Evolutionary conservation across 2,329 filamentous ascomycete species (phyloP).

Genomic region (Fusarium sp.): DNA sequence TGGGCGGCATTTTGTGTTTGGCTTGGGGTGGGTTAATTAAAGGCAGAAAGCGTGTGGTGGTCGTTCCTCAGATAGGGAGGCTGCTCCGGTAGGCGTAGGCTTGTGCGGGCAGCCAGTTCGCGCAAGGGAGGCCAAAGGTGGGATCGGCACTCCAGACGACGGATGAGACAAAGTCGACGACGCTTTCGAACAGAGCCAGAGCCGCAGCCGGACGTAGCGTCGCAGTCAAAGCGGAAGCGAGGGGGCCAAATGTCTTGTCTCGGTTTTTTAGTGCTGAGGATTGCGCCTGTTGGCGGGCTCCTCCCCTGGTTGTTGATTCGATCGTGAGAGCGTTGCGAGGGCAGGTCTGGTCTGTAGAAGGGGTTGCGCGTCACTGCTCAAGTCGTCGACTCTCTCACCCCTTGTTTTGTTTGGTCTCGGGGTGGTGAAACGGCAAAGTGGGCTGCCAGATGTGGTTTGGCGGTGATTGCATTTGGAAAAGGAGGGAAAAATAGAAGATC

Average conservation of each 20-base stretch:
- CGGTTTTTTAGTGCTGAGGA: conserved; percentile 2
- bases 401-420: conserved; percentile 18
- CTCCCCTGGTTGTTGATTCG: background rate
- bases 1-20: conserved; percentile 42
- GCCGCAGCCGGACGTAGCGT: conserved; percentile 32
- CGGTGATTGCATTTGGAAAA: conserved; percentile 14
- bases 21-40: background rate
- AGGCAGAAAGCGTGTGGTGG: conserved; percentile 57
- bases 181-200: conserved; percentile 21
- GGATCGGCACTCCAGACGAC: conserved; percentile 28
- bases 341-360: background rate
- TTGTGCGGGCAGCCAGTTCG: conserved; percentile 3
- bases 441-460: conserved; percentile 26
- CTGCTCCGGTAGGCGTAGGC: background rate
- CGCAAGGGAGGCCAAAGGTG: conserved; percentile 24
- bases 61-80: background rate
- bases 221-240: conserved; percentile 16
- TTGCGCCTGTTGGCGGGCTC: conserved; percentile 20
- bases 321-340: background rate
- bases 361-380: background rate
- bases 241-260: conserved; percentile 6
- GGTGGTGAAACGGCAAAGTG: background rate
- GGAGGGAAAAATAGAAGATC: conserved; percentile 43
- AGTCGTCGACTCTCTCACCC: conserved; percentile 13
- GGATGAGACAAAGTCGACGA: conserved; percentile 21